Evolutionary conservation across 805 yeast genomes (phyloP), one percentile per base, ranked within the genome.

Genomic region (Kuraishia hungarica): DNA sequence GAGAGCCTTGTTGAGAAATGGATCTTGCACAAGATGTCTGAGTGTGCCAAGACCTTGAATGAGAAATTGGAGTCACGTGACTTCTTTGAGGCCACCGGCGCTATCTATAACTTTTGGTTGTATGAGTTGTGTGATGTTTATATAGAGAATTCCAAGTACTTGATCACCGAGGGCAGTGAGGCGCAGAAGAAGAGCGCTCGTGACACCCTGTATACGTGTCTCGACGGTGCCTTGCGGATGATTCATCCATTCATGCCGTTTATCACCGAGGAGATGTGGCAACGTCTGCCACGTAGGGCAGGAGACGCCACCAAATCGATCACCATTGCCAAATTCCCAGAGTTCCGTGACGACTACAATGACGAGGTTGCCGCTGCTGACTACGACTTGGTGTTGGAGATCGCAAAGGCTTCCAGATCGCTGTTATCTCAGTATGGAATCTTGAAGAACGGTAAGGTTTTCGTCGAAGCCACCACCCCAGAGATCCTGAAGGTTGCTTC

Each of bases 241-340:
- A 94, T 93, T 63, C 98, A 93, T 69, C 99, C 99, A 70, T 94
- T 90, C 78, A 94, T 94, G 99, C 99, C 99, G 47, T 94, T 83
- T 69, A 77, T 94, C 62, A 86, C 98, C 51, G 99, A 94, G 74
- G 99, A 94, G 78, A 83, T 94, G 89, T 94, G 97, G 97, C 99
- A 94, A 77, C 89, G 98, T 74, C 77, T 94, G 66, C 98, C 98
- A 64, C 86, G 87, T 66, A 84, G 97, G 68, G 79, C 82, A 7
- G 74, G 83, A 54, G 97, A 89, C 64, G 72, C 73, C 22, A 76
- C 90, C 26, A 75, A 71, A 53, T 80, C 97, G 21, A 90, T 94
- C 69, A 84, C 84, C 53, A 82, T 82, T 67, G 96, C 97, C 48
- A 63, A 77, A 52, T 94, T 84, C 76, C 99, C 99, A 56, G 80